Evolutionary conservation across 331 rosid genomes (phyloP).

Genomic region (Saraca asoca): DNA sequence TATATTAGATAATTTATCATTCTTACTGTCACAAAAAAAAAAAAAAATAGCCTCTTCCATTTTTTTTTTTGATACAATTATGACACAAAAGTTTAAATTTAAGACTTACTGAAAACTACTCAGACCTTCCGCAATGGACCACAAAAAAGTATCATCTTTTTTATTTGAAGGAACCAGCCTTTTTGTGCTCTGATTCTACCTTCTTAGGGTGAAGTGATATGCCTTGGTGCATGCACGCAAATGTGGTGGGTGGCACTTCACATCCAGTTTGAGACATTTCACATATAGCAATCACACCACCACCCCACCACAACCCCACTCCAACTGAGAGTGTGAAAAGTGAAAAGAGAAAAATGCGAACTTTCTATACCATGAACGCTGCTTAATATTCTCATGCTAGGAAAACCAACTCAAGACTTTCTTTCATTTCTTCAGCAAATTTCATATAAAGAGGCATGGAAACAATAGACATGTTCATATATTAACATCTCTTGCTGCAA

Average conservation of each 20-base stretch:
- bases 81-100: too few relatives aligned
- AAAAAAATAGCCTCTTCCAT: too few relatives aligned
- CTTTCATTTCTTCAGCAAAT: constrained; percentile 9
- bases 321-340: neutral
- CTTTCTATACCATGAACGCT: neutral
- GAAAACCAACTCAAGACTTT: constrained; percentile 32
- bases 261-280: constrained; percentile 26
- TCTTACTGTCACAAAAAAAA: too few relatives aligned
- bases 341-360: neutral
- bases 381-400: constrained; percentile 9
- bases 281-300: constrained; percentile 9
- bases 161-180: neutral
- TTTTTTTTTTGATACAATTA: too few relatives aligned
- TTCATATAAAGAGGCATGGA: neutral
- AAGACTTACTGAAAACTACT: too few relatives aligned
- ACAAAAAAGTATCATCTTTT: neutral
- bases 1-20: too few relatives aligned
- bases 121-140: too few relatives aligned
- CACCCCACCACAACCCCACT: constrained; percentile 27
- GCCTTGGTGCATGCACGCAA: neutral
- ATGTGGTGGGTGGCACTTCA: constrained; percentile 10
- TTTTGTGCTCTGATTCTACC: neutral
- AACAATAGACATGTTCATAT: constrained; percentile 12
- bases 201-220: neutral
- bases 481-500: neutral